Percentiles rank a stretch among this genome's conserved stretches.
Conservation (phyloP, 257 asterid genomes). For the Solanum chilense region DNA sequence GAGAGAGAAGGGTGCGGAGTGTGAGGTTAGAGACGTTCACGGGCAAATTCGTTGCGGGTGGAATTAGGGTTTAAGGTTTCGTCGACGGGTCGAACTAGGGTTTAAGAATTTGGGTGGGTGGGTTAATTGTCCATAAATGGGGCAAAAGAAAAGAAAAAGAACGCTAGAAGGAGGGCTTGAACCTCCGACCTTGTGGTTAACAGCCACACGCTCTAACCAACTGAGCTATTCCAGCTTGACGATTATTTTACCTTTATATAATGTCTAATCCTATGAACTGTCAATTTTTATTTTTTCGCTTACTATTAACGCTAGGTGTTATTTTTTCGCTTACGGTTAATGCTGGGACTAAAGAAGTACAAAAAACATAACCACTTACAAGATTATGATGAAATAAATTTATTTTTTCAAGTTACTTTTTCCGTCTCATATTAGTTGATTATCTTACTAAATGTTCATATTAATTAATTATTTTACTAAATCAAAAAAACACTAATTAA, state of each 20-base stretch:
- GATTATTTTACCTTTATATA: accelerated
- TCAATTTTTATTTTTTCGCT: neutral
- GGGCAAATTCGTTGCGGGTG: neutral
- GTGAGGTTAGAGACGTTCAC: neutral
- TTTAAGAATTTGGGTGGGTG: neutral
- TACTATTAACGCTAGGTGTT: neutral
- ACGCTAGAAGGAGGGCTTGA: constrained; percentile 39
- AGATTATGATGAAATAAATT: neutral
- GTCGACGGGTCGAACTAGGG: neutral
- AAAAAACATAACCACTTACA: neutral
- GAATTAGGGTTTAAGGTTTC: neutral
- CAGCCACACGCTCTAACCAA: constrained; percentile 99
- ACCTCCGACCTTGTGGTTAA: constrained; percentile 99
- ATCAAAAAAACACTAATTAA: no score
- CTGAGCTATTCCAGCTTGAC: constrained; percentile 97
- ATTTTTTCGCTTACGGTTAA: neutral
- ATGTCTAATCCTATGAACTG: accelerated
- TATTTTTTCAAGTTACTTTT: neutral
- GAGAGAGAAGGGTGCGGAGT: neutral
- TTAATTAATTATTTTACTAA: no score
- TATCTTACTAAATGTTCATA: no score
- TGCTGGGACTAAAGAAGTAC: neutral
- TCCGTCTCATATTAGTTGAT: neutral
- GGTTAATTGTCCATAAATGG: neutral
- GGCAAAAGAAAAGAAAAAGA: neutral